These are phyloP conservation scores for Mucor plumbeus DNA, from an alignment of 371 early-diverging fungal genomes.

Conservation along the genomic window DNA sequence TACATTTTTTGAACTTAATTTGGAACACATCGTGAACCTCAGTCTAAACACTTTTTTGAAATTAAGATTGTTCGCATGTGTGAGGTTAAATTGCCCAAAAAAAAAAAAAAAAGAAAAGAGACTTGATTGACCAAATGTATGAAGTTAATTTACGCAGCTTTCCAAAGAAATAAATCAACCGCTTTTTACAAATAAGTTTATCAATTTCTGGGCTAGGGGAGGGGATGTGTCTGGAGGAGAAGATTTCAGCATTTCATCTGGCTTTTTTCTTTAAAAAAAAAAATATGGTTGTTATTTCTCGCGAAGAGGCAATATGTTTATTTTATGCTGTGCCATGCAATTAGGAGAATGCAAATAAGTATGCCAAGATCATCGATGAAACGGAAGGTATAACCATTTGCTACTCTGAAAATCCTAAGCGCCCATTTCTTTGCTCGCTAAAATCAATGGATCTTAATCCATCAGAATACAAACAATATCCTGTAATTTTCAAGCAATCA, in stretches of 20 bases:
- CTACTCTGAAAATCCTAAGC: conserved; percentile 22
- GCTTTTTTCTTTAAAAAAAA: neutral
- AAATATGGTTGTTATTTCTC: neutral
- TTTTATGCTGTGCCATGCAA: conserved; percentile 6
- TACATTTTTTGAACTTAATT: too few relatives aligned
- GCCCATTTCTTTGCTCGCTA: conserved; percentile 18
- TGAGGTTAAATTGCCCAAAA: too few relatives aligned
- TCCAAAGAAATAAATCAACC: too few relatives aligned
- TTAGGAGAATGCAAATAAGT: conserved; percentile 10
- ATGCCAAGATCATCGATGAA: conserved; percentile 20
- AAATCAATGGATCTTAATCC: conserved; percentile 17
- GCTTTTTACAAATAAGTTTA: too few relatives aligned
- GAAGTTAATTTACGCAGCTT: too few relatives aligned
- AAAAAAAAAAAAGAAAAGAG: too few relatives aligned
- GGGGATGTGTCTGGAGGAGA: too few relatives aligned
- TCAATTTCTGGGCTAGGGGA: too few relatives aligned
- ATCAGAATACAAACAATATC: conserved; percentile 21
- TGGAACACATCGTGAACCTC: too few relatives aligned
- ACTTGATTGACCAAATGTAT: too few relatives aligned
- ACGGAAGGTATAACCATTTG: conserved; percentile 16
- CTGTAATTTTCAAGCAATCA: conserved; percentile 15
- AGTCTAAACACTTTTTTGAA: too few relatives aligned
- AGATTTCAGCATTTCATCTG: neutral
- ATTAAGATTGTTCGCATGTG: too few relatives aligned
- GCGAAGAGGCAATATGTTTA: conserved; percentile 5